A percentile compares a stretch with the other conserved stretches of the same genome.
Conservation (phyloP, 2,329 filamentous ascomycete genomes). For the Pestalotiopsis sp. region DNA sequence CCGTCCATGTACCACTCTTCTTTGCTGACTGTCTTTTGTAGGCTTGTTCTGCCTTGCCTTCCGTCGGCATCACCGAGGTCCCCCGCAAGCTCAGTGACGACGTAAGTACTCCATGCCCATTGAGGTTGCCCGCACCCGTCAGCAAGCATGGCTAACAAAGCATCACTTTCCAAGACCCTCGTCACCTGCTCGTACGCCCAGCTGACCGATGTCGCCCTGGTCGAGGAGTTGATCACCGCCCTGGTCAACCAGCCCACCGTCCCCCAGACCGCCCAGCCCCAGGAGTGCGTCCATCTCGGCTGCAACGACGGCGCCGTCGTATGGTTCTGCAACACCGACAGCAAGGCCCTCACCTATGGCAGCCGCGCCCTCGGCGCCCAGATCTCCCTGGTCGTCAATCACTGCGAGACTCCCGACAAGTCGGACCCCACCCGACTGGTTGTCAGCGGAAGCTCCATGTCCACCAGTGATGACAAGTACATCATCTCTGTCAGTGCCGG, state of each 20-base stretch:
- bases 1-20: background rate
- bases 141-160: background rate
- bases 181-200: background rate
- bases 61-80: background rate
- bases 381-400: background rate
- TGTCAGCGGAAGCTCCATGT: conserved; percentile 1
- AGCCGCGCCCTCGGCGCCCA: background rate
- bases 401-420: background rate
- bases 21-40: background rate
- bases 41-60: background rate
- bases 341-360: background rate
- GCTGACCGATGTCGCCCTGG: background rate
- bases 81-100: background rate
- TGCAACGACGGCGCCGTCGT: background rate
- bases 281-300: background rate
- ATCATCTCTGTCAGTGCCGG: background rate
- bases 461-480: background rate
- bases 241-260: background rate
- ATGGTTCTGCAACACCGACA: background rate
- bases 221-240: background rate
- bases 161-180: background rate
- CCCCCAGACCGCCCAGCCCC: background rate
- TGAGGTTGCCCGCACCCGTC: background rate
- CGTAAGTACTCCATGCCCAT: background rate
- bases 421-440: background rate